phyloP scores from a whole-genome alignment of 306 rosid species.

The Begonia loranthoides region DNA sequence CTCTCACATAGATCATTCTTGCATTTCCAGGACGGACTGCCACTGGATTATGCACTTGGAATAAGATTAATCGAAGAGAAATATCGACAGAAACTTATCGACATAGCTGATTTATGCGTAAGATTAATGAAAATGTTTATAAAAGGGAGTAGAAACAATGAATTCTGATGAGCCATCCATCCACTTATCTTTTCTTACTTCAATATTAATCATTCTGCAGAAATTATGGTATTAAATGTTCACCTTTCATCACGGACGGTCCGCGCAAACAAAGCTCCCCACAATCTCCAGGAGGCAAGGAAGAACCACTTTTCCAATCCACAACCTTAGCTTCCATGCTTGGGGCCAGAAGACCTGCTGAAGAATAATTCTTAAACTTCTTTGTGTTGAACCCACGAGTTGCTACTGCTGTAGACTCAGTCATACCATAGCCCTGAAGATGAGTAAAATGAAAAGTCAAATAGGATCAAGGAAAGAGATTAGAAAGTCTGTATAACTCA shows the following conservation, averaged over 20 bases:
- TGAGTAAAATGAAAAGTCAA: background rate
- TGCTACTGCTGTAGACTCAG: conserved; percentile 77
- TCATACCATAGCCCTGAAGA: conserved; percentile 82
- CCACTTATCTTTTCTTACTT: no score
- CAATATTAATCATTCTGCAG: no score
- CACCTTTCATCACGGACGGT: conserved; percentile 69
- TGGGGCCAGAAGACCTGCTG: conserved; percentile 80
- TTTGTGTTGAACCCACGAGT: conserved; percentile 72
- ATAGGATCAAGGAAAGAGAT: background rate
- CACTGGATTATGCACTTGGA: no score
- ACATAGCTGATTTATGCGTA: no score
- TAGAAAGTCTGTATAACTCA: background rate
- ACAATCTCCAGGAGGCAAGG: conserved; percentile 52
- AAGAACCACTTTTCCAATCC: conserved; percentile 39
- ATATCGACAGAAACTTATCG: no score
- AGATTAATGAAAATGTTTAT: no score
- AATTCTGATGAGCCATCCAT: no score
- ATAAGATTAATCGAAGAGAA: background rate
- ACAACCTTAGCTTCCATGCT: conserved; percentile 79
- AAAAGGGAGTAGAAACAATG: no score
- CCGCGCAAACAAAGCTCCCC: conserved; percentile 92
- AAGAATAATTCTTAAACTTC: conserved; percentile 37
- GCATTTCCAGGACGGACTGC: no score
- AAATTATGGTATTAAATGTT: background rate
- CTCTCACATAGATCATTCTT: no score